These are phyloP conservation scores for Fremontodendron californicum DNA, from an alignment of 345 rosid genomes.

Conservation along the genomic window DNA sequence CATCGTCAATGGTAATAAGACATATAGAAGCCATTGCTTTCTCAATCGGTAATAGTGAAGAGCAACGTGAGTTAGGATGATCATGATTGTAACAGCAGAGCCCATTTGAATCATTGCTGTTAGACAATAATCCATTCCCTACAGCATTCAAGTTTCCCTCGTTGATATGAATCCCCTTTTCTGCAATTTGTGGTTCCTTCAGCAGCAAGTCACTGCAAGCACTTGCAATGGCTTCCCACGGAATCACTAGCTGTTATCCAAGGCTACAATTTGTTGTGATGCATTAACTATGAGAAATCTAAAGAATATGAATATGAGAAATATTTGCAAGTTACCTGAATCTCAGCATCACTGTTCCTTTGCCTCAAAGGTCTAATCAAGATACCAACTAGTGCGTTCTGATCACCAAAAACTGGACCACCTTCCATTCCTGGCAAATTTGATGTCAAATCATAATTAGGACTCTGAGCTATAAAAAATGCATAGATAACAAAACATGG, in stretches of 20 bases:
- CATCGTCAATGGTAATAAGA: slow-evolving; percentile 66
- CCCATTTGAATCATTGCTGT: slow-evolving; percentile 25
- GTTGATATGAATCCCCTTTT: slow-evolving; percentile 37
- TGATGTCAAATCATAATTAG: slow-evolving; percentile 18
- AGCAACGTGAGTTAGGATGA: slow-evolving; percentile 17
- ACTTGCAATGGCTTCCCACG: slow-evolving; percentile 93
- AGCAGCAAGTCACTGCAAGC: slow-evolving; percentile 76
- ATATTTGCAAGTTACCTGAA: slow-evolving; percentile 66
- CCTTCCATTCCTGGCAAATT: slow-evolving; percentile 80
- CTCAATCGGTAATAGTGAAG: slow-evolving; percentile 36
- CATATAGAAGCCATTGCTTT: slow-evolving; percentile 72
- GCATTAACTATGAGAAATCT: slow-evolving; percentile 38
- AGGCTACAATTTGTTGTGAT: slow-evolving; percentile 73
- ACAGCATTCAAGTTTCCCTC: slow-evolving; percentile 43
- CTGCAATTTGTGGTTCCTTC: slow-evolving; percentile 54
- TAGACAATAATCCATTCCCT: slow-evolving; percentile 33
- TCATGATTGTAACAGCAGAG: slow-evolving; percentile 18
- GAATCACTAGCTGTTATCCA: slow-evolving; percentile 98
- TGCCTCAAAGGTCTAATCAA: slow-evolving; percentile 80
- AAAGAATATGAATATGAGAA: slow-evolving; percentile 23
- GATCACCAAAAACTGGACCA: slow-evolving; percentile 69
- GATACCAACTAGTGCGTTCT: slow-evolving; percentile 56
- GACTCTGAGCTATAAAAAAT: slow-evolving; percentile 14
- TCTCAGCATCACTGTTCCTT: slow-evolving; percentile 71
- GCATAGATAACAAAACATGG: slow-evolving; percentile 19